A percentile compares a stretch with the other conserved stretches of the same genome.
Evolutionary conservation across 2,329 filamentous ascomycete genomes (phyloP).

Genomic region (Talaromyces verruculosus): DNA sequence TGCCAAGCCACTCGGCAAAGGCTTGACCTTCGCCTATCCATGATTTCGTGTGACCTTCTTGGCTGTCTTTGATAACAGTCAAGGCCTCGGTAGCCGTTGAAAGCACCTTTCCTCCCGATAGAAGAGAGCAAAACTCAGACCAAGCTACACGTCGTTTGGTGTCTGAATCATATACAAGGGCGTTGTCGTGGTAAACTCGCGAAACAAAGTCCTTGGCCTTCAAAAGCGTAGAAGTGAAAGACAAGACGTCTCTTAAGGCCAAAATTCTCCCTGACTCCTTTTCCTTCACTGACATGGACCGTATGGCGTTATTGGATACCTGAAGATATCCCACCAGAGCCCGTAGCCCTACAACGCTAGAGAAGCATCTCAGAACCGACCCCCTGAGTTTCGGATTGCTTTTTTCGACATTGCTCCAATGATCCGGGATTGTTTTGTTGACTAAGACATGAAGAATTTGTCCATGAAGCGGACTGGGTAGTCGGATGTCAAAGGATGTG

Average conservation of each 20-base stretch:
- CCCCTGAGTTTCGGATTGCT: constrained; percentile 35
- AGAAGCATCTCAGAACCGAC: constrained; percentile 63
- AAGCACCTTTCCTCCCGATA: constrained; percentile 61
- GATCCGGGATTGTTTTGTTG: constrained; percentile 73
- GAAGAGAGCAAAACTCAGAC: constrained; percentile 61
- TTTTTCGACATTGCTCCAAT: constrained; percentile 66
- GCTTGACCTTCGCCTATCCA: constrained; percentile 67
- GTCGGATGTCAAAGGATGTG: constrained; percentile 56
- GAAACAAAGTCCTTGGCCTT: constrained; percentile 44
- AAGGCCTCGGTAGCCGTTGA: constrained; percentile 58
- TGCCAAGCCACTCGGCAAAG: constrained; percentile 71
- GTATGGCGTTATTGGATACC: constrained; percentile 50
- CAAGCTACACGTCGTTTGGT: constrained; percentile 57
- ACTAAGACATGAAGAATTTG: constrained; percentile 75
- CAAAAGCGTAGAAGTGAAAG: constrained; percentile 45
- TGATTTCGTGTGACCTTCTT: constrained; percentile 28
- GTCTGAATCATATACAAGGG: constrained; percentile 39
- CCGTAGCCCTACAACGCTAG: constrained; percentile 74
- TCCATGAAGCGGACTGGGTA: constrained; percentile 66
- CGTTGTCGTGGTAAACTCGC: constrained; percentile 49
- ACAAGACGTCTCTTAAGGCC: constrained; percentile 37
- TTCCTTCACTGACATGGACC: constrained; percentile 29
- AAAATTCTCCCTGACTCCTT: constrained; percentile 37
- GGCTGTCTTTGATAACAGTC: constrained; percentile 36
- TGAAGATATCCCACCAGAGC: constrained; percentile 71